A percentile compares a stretch with the other conserved stretches of the same genome.
Evolutionary conservation across 805 yeast genomes (phyloP).

Genomic region (Torulaspora indica): DNA sequence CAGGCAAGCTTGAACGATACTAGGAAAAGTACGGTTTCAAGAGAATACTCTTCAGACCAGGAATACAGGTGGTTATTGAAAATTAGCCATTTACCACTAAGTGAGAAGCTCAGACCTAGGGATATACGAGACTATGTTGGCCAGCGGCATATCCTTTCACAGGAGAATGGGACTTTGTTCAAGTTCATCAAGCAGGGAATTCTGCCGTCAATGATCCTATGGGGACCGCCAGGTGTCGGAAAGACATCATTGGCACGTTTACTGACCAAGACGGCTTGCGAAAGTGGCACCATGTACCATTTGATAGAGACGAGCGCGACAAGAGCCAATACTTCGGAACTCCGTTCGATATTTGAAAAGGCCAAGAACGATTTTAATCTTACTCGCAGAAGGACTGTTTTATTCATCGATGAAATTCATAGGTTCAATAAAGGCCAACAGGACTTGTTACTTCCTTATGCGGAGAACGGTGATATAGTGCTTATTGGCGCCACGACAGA

Average conservation of each 20-base stretch:
- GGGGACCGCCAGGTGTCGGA: constrained; percentile 95
- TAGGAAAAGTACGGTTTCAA: not conserved
- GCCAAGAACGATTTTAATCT: constrained; percentile 36
- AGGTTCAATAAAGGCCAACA: constrained; percentile 83
- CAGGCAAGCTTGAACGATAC: not conserved
- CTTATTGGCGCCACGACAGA: constrained; percentile 97
- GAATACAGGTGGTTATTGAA: constrained; percentile 29
- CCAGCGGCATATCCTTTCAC: constrained; percentile 70
- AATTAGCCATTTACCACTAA: constrained; percentile 46
- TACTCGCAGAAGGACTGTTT: constrained; percentile 53
- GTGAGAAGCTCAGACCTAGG: constrained; percentile 80
- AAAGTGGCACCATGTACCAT: constrained; percentile 32
- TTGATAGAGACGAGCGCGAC: constrained; percentile 87
- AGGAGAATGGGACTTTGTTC: constrained; percentile 54
- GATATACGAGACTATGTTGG: constrained; percentile 71
- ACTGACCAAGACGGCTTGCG: constrained; percentile 31
- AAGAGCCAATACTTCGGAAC: constrained; percentile 49
- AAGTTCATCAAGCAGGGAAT: constrained; percentile 57
- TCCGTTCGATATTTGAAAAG: constrained; percentile 54
- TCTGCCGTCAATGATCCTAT: constrained; percentile 79
- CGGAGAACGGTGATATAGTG: constrained; percentile 76
- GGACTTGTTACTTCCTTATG: constrained; percentile 75
- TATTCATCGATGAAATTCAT: constrained; percentile 92
- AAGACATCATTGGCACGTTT: constrained; percentile 82
- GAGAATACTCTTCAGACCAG: constrained; percentile 11